These are phyloP conservation scores for Euphrasia arctica DNA, from an alignment of 305 asterid species.

Conservation along the genomic window DNA sequence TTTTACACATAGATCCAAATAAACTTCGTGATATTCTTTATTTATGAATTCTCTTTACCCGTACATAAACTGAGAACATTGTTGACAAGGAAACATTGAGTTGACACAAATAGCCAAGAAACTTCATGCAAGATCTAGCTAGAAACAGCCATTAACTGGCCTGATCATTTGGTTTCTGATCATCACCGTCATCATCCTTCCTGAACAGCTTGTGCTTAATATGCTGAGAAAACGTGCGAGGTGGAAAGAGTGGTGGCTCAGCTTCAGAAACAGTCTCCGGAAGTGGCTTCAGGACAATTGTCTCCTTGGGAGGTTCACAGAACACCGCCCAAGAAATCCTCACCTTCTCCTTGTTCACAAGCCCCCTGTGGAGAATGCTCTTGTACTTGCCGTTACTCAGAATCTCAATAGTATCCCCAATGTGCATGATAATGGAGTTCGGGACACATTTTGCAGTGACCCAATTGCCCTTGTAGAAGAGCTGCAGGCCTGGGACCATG, in stretches of 20 bases:
- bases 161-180: conserved; percentile 4
- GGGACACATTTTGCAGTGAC: conserved; percentile 89
- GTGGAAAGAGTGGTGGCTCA: conserved; percentile 58
- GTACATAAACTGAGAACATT: too few species aligned
- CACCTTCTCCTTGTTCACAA: conserved; percentile 74
- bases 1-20: too few species aligned
- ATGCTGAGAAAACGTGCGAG: conserved; percentile 80
- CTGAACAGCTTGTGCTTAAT: conserved; percentile 62
- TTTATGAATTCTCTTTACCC: too few species aligned
- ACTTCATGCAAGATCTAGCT: too few species aligned
- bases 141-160: conserved; percentile 8
- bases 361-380: conserved; percentile 77
- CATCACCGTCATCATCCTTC: conserved; percentile 31
- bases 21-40: too few species aligned
- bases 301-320: conserved; percentile 88
- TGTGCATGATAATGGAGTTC: conserved; percentile 75
- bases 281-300: conserved; percentile 58
- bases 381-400: conserved; percentile 79
- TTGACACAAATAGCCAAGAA: neutral
- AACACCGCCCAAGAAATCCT: conserved; percentile 90
- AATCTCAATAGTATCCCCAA: conserved; percentile 87
- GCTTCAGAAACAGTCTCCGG: conserved; percentile 63
- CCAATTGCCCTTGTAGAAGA: conserved; percentile 72
- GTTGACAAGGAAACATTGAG: neutral
- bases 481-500: conserved; percentile 90